Conservation (phyloP, 805 yeast genomes). For the Spathaspora boniae region DNA sequence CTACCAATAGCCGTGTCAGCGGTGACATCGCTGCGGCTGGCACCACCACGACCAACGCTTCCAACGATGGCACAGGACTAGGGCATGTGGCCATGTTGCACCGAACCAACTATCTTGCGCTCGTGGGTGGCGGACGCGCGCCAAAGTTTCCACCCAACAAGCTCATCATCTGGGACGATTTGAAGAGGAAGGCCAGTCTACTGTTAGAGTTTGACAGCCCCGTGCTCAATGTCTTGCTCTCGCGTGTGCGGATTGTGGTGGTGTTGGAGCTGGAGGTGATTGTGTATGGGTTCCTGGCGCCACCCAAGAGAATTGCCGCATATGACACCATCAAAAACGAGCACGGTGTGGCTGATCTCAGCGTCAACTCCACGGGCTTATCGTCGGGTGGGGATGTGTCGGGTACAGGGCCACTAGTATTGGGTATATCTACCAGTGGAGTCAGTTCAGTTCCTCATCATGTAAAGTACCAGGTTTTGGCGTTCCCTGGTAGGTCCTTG, state of each 20-base stretch:
- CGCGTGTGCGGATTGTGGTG: conserved; percentile 73
- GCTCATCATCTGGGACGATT: conserved; percentile 88
- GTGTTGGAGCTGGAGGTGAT: conserved; percentile 64
- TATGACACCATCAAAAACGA: conserved; percentile 67
- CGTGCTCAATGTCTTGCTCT: conserved; percentile 67
- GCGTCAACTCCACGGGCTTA: conserved; percentile 21
- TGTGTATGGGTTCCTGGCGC: conserved; percentile 77
- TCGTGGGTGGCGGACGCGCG: conserved; percentile 84
- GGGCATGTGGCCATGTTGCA: conserved; percentile 80
- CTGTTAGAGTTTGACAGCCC: conserved; percentile 74
- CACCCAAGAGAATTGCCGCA: conserved; percentile 62
- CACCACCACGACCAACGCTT: conserved; percentile 1
- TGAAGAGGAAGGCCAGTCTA: conserved; percentile 69
- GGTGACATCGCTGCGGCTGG: no score
- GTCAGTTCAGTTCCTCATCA: no score
- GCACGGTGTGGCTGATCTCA: conserved; percentile 59
- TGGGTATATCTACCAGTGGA: conserved; percentile 6
- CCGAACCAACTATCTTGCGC: conserved; percentile 84
- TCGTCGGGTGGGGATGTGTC: no score
- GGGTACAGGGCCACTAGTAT: conserved; percentile 5
- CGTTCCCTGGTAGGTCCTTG: conserved; percentile 69
- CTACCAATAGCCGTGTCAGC: no score
- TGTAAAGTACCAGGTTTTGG: conserved; percentile 50
- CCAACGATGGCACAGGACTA: conserved; percentile 49
- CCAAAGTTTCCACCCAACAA: conserved; percentile 80